Evolutionary conservation across 2,329 filamentous ascomycete species (phyloP).

Genomic region (Xenoacremonium recifei): DNA sequence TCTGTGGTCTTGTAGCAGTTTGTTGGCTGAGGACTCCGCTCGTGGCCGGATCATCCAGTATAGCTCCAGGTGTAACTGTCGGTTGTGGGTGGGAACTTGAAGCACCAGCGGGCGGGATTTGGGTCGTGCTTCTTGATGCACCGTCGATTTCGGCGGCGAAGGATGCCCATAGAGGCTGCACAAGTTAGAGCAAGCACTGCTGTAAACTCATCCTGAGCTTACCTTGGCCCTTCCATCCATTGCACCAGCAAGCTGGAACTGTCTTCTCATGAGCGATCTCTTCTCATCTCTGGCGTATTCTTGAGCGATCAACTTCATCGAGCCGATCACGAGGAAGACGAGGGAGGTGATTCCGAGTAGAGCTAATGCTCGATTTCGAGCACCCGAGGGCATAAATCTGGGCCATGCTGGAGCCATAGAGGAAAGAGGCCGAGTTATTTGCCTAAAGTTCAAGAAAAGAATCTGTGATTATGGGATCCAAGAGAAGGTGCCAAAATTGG

Average conservation of each 20-base stretch:
- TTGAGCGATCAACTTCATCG: conserved; percentile 5
- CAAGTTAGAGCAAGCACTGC: background rate
- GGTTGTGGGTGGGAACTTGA: background rate
- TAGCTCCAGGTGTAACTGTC: background rate
- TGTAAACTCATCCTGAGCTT: background rate
- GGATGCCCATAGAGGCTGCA: background rate
- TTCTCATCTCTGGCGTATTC: conserved; percentile 2
- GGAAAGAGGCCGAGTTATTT: background rate
- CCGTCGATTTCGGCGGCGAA: background rate
- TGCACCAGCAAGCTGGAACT: conserved; percentile 24
- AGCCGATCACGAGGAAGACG: conserved; percentile 7
- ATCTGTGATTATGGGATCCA: conserved; percentile 22
- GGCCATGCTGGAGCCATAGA: conserved; percentile 1
- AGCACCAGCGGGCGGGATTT: background rate
- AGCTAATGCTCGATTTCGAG: background rate
- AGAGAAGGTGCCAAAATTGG: conserved; percentile 23
- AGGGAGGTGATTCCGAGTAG: conserved; percentile 8
- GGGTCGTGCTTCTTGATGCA: background rate
- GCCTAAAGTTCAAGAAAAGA: background rate
- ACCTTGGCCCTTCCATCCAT: conserved; percentile 14
- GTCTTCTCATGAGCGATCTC: conserved; percentile 11
- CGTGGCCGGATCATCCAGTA: background rate
- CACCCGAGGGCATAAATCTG: background rate
- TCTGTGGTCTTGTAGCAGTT: background rate
- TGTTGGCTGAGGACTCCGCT: background rate